phyloP scores from a whole-genome alignment of 257 asterid genomes.

The Przewalskia tangutica region DNA sequence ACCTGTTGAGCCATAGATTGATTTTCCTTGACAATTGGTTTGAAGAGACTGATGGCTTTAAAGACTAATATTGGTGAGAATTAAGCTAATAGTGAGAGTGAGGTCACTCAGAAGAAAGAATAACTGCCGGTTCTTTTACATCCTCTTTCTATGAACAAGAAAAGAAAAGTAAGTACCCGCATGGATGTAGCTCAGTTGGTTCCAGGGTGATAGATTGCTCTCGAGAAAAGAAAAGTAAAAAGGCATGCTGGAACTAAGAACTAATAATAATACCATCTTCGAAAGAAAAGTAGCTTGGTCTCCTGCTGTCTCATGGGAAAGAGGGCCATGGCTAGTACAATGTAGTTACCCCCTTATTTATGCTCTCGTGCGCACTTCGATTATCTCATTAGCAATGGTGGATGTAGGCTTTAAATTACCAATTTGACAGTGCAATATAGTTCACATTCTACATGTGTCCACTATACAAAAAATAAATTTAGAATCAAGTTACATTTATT shows the following conservation, averaged over 20 bases:
- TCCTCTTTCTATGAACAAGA: neutral
- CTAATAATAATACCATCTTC: neutral
- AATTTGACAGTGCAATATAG: no score
- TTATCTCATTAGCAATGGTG: no score
- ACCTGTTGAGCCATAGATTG: conserved; percentile 40
- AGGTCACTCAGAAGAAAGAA: neutral
- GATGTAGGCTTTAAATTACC: no score
- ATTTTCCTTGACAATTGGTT: neutral
- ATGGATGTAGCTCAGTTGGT: no score
- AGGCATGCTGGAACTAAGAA: neutral
- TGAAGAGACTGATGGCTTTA: neutral
- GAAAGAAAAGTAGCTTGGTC: neutral
- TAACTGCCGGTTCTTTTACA: neutral
- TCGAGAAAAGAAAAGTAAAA: no score
- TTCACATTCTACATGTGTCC: no score
- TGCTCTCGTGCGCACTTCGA: no score
- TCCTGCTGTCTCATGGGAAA: neutral
- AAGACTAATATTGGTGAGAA: neutral
- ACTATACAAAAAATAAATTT: no score
- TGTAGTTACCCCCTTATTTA: neutral
- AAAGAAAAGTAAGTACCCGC: no score
- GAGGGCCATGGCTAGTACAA: neutral
- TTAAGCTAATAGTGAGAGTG: neutral
- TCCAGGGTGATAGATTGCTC: no score
- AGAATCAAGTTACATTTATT: no score